Evolutionary conservation across 495 filamentous ascomycete species (phyloP).

Genomic region (Annulohypoxylon bovei): DNA sequence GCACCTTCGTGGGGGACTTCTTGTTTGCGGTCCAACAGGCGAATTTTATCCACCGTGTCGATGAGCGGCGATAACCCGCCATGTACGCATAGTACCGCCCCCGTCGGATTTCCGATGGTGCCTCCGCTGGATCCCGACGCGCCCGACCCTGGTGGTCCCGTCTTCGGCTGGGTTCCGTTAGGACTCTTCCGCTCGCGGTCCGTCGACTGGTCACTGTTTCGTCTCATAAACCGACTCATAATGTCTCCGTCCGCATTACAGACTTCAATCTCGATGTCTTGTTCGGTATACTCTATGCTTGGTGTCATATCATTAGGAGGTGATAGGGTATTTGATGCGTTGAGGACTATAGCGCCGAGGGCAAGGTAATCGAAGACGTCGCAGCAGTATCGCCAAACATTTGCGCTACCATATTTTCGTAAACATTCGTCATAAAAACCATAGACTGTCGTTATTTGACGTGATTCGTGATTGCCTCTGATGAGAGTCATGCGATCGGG

Average conservation of each 20-base stretch:
- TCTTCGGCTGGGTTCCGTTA: constrained; percentile 58
- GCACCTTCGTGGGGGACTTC: constrained; percentile 98
- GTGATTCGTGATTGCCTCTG: constrained; percentile 95
- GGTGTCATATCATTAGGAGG: constrained; percentile 60
- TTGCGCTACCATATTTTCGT: constrained; percentile 95
- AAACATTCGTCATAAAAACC: constrained; percentile 99
- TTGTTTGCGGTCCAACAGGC: constrained; percentile 94
- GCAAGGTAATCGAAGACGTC: constrained; percentile 99
- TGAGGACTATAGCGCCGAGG: constrained; percentile 91
- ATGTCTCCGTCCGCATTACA: constrained; percentile 82
- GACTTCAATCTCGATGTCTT: constrained; percentile 92
- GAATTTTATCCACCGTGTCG: constrained; percentile 95
- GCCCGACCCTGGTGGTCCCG: constrained; percentile 81
- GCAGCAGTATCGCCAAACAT: constrained; percentile 98
- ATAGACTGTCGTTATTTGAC: constrained; percentile 98
- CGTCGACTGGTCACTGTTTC: constrained; percentile 22
- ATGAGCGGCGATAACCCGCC: constrained; percentile 91
- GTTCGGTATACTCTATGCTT: constrained; percentile 59
- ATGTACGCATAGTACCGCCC: constrained; percentile 94
- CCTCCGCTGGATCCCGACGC: constrained; percentile 74
- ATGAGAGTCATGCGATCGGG: constrained; percentile 97
- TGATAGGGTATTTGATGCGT: constrained; percentile 78
- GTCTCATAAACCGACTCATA: constrained; percentile 68
- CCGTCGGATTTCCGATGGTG: constrained; percentile 71
- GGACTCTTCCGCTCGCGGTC: constrained; percentile 46